Percentiles rank a stretch among this genome's conserved stretches.
phyloP scores from a whole-genome alignment of 371 early-diverging fungal genomes.

The Apophysomyces variabilis region DNA sequence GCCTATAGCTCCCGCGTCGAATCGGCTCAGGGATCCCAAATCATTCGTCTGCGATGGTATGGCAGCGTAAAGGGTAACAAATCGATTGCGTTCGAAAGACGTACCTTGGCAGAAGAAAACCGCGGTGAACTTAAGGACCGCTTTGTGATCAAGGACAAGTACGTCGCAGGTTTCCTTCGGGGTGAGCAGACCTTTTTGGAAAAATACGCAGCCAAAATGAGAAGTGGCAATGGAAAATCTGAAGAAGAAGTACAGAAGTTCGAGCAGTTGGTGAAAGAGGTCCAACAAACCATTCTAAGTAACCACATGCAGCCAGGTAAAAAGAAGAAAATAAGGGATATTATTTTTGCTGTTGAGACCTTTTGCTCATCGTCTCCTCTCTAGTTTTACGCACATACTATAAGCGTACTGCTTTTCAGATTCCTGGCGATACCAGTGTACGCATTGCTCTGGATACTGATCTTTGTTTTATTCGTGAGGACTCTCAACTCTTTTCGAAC shows the following conservation, averaged over 20 bases:
- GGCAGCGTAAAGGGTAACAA: conserved; percentile 70
- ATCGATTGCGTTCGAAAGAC: conserved; percentile 94
- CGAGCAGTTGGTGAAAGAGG: conserved; percentile 75
- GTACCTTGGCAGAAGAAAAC: conserved; percentile 97
- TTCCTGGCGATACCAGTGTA: conserved; percentile 97
- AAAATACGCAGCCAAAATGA: conserved; percentile 79
- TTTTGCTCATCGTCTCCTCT: not conserved
- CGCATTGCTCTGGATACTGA: conserved; percentile 99
- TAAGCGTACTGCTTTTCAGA: conserved; percentile 99
- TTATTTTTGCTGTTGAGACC: not conserved
- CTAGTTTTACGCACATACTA: conserved; percentile 93
- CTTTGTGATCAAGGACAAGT: conserved; percentile 95
- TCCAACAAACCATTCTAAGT: conserved; percentile 79
- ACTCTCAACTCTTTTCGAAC: conserved; percentile 69
- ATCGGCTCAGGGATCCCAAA: conserved; percentile 90
- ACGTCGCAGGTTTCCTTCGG: conserved; percentile 84
- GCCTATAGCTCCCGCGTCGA: conserved; percentile 93
- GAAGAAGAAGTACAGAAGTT: conserved; percentile 83
- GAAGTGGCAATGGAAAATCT: conserved; percentile 66
- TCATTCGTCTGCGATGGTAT: conserved; percentile 93
- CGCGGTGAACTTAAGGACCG: conserved; percentile 96
- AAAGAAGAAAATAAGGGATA: conserved; percentile 24
- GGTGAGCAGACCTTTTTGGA: conserved; percentile 81
- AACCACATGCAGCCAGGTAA: conserved; percentile 83
- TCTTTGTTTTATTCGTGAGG: conserved; percentile 97